Evolutionary conservation across 2,329 filamentous ascomycete genomes (phyloP), one percentile per base, ranked within the genome.

Genomic region (Botrytis elliptica): DNA sequence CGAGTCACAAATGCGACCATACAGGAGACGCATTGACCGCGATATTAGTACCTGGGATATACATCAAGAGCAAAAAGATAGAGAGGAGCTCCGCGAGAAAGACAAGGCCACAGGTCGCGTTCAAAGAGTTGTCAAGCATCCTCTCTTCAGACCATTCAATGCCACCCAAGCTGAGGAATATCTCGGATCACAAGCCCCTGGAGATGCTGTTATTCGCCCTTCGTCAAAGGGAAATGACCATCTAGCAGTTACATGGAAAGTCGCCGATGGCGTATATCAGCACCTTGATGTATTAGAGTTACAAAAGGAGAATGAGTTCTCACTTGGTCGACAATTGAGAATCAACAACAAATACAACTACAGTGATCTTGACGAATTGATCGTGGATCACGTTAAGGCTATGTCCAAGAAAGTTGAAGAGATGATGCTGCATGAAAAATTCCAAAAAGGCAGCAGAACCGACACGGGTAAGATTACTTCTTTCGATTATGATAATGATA

Each of bases 381-480:
- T 99, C 78, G 95, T 97, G 81, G 93, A 96, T 80, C 96, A 99
- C 81, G 93, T 99, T 81, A 96, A 97, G 85, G 93, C 95, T 70
- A 99, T 98, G 96, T 93, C 94, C 29, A 93, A 92, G 83, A 99
- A 99, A 87, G 95, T 98, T 70, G 94, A 97, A 77, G 95, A 99
- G 85, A 91, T 99, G 86, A 96, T 94, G 87, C 89, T 92, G 77
- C 92, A 98, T 82, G 95, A 98, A 82, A 97, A 97, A 83, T 99
- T 93, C 86, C 94, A 97, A 84, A 89, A 89, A 76, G 91, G 92
- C 75, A 95, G 90, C 75, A 91, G 91, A 80, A 87, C 90, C 75
- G 92, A 96, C 80, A 93, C 94, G 76, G 95, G 95, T 97, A 91
- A 86, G 92, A 86, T 72, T 49, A 36, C 3, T 25, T 57, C 52